Percentiles rank a stretch among this genome's conserved stretches.
Evolutionary conservation across 805 yeast genomes (phyloP).

Genomic region (Candida suzukii): DNA sequence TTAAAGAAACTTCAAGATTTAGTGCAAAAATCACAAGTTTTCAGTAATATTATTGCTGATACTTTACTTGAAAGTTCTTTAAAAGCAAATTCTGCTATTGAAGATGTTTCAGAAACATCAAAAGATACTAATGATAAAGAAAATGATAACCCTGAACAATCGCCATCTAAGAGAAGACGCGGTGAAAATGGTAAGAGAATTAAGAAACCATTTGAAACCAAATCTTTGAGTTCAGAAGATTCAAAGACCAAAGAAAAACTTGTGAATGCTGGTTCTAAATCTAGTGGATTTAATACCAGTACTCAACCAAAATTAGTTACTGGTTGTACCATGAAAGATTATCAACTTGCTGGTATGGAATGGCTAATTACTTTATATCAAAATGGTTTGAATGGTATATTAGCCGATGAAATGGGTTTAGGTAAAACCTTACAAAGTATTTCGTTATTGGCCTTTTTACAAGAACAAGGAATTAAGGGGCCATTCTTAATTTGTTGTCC

Average conservation of each 20-base stretch:
- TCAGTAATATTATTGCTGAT: conserved; percentile 80
- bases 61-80: conserved; percentile 53
- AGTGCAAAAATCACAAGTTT: conserved; percentile 83
- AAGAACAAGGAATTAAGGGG: conserved; percentile 72
- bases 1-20: conserved; percentile 61
- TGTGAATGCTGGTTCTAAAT: background rate
- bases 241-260: conserved; percentile 15
- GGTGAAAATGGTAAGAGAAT: conserved; percentile 7
- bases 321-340: conserved; percentile 64
- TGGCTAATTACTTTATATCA: conserved; percentile 88
- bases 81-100: conserved; percentile 5
- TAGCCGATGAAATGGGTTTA: conserved; percentile 97
- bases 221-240: conserved; percentile 11
- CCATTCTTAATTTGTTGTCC: conserved; percentile 80
- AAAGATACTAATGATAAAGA: conserved; percentile 8
- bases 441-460: conserved; percentile 64
- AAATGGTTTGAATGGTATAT: conserved; percentile 89
- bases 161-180: conserved; percentile 5
- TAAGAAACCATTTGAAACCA: background rate
- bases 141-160: conserved; percentile 13
- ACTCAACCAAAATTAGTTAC: conserved; percentile 47
- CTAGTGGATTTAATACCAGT: background rate
- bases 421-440: conserved; percentile 93
- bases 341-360: conserved; percentile 84
- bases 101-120: conserved; percentile 8